Base-by-base conservation (phyloP, 805 yeast genomes). In the Starmerella khaoyaiensis region DNA sequence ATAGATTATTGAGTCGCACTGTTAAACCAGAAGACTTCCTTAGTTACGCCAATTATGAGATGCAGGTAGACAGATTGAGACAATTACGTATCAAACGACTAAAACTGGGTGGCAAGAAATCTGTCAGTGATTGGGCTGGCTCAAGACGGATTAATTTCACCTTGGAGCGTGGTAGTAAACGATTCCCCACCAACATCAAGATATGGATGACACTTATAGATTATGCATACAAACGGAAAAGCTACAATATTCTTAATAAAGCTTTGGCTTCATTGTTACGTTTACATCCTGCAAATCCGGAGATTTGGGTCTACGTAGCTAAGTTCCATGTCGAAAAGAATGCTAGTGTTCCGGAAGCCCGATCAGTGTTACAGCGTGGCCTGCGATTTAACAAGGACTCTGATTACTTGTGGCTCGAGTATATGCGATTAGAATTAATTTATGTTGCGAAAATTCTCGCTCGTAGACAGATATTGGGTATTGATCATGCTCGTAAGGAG, bases 271-370 rank as follows among this genome's bases (percentile, higher is more conserved):
- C 73, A 40, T 64, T 87, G 48, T 65, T 90, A 49, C 82, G 77
- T 58, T 61, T 84, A 45, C 97, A 90, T 55, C 97, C 98, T n/a
- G 70, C 79, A 29, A 80, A 86, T 53, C 71, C 83, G 2, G 79
- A 77, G 49, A 79, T 87, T 14, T 90, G 98, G 98, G 72, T 90
- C 29, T 72, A 82, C 51, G 96, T 95, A 18, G 95, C 96, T 21
- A 81, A 81, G 54, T 83, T 82, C 59, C 97, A 90, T 60, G 77
- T 81, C 51, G 95, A 87, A 49, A 71, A 71, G 21, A 83, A 90
- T 58, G 80, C 87, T 28, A 79, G 84, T 50, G 81, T 93, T 31
- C 75, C 78, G 53, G 86, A 93, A 31, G 86, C 96, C 17, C 71
- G 99, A 57, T 72, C 74, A 8, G 67, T 90, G 19, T 74, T 84